Percentiles rank a stretch among this genome's conserved stretches.
phyloP scores from a whole-genome alignment of 495 filamentous ascomycete species.

The Lophiostoma macrostomum region DNA sequence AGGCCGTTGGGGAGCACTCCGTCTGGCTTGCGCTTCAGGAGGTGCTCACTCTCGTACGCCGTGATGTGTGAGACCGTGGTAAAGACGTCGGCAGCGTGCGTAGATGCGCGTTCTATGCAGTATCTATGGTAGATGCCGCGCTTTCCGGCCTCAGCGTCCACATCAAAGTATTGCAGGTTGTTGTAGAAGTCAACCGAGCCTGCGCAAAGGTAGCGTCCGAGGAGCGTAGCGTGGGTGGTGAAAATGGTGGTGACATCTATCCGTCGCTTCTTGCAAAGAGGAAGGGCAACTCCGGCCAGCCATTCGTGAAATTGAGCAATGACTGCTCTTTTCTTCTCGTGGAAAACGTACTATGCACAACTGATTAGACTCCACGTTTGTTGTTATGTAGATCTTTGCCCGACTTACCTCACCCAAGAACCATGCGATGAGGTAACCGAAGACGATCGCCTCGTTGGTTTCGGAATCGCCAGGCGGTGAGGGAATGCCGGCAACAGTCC shows the following conservation, averaged over 20 bases:
- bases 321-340: slow-evolving; percentile 84
- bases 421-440: slow-evolving; percentile 96
- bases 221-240: slow-evolving; percentile 92
- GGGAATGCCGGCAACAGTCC: slow-evolving; percentile 89
- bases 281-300: slow-evolving; percentile 94
- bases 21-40: slow-evolving; percentile 96
- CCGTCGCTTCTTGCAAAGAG: slow-evolving; percentile 83
- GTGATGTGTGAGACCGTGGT: slow-evolving; percentile 99
- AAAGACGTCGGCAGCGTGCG: slow-evolving; percentile 92
- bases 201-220: slow-evolving; percentile 94
- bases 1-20: slow-evolving; percentile 94
- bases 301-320: slow-evolving; percentile 99
- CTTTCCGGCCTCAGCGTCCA: slow-evolving; percentile 94
- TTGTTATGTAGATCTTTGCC: background rate
- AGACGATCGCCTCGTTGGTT: slow-evolving; percentile 96
- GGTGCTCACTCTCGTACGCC: slow-evolving; percentile 94
- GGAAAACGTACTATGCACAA: slow-evolving; percentile 72
- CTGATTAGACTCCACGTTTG: slow-evolving; percentile 21
- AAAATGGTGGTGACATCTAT: slow-evolving; percentile 99
- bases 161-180: slow-evolving; percentile 95
- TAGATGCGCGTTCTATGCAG: slow-evolving; percentile 92
- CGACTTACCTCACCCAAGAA: slow-evolving; percentile 86
- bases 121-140: slow-evolving; percentile 98
- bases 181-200: slow-evolving; percentile 99
- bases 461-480: slow-evolving; percentile 87